Base-by-base conservation (phyloP, 148 eudicot genomes). In the Spergularia bocconei region DNA sequence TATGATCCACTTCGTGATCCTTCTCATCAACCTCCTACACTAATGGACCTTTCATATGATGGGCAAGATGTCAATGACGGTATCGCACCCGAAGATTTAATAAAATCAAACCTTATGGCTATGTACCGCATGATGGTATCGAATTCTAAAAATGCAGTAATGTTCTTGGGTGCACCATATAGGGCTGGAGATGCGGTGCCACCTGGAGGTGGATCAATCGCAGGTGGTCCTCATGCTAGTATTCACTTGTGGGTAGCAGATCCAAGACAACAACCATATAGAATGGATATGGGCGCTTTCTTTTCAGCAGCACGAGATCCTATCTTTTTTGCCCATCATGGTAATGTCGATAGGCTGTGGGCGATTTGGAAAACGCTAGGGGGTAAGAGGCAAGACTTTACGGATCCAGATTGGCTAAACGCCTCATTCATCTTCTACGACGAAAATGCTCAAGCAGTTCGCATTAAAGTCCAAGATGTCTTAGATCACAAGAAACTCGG, bases 261-360 rank as follows among this genome's bases (percentile, higher is more conserved):
- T 36, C 79, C 80, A 0, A 44, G 48, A 44, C 71, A 48, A 62
- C 93, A 86, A 70, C 87, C 87, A 0, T 86, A 82, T n/a, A 4
- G 23, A 0, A 92, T 90, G 63, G 81, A 92, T 72, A 90, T 90
- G 97, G 97, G 97, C 0, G 82, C 74, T 73, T 90, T 92, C 54
- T 90, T 86, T 75, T 85, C 93, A 0, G 90, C 96, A 4, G 98
- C 68, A 0, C 70, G 90, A 4, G 96, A 92, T 73, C 90, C 98
- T 1, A 63, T 92, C 3, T 92, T 90, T 75, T 92, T 19, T 33
- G 86, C 78, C 48, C 98, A 92, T 63, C 98, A 92, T 57, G 50
- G 83, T 1, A 92, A 92, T 17, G 60, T 89, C 5, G 96, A 92
- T 57, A 75, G 96, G 15, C 44, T 90, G 81, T 90, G 96, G 98